Evolutionary conservation across 148 eudicot species (phyloP).

Genomic region (Agrostemma githago): DNA sequence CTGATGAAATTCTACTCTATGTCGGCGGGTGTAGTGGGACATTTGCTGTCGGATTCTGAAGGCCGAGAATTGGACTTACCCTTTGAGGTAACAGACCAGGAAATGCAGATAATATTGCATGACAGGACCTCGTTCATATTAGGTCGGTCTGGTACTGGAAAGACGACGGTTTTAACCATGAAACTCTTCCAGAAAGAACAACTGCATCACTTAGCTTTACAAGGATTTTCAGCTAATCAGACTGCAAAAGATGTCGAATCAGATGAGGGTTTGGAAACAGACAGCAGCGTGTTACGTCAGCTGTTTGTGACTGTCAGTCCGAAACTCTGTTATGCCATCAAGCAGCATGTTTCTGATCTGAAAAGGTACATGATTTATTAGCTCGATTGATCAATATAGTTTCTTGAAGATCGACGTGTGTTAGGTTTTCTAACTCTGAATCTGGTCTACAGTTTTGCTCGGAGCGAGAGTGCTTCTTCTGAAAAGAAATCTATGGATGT

Average conservation of each 20-base stretch:
- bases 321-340: constrained; percentile 64
- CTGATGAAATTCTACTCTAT: constrained; percentile 72
- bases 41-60: constrained; percentile 47
- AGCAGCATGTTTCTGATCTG: constrained; percentile 58
- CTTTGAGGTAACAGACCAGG: constrained; percentile 65
- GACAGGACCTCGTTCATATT: constrained; percentile 53
- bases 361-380: constrained; percentile 37
- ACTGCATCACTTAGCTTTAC: constrained; percentile 36
- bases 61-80: constrained; percentile 59
- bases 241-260: background rate
- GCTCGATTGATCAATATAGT: background rate
- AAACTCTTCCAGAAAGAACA: constrained; percentile 61
- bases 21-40: constrained; percentile 47
- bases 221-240: constrained; percentile 24
- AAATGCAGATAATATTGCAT: constrained; percentile 42
- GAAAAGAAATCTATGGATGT: constrained; percentile 20
- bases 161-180: constrained; percentile 74
- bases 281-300: constrained; percentile 40
- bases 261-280: constrained; percentile 4
- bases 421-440: background rate
- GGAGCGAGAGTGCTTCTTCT: constrained; percentile 28
- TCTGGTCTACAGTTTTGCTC: constrained; percentile 40
- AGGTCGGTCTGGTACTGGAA: constrained; percentile 83
- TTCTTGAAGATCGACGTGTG: background rate
- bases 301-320: constrained; percentile 86